Percentiles rank a stretch among this genome's conserved stretches.
Evolutionary conservation across 2,329 filamentous ascomycete species (phyloP).

Genomic region (Colletotrichum sidae): DNA sequence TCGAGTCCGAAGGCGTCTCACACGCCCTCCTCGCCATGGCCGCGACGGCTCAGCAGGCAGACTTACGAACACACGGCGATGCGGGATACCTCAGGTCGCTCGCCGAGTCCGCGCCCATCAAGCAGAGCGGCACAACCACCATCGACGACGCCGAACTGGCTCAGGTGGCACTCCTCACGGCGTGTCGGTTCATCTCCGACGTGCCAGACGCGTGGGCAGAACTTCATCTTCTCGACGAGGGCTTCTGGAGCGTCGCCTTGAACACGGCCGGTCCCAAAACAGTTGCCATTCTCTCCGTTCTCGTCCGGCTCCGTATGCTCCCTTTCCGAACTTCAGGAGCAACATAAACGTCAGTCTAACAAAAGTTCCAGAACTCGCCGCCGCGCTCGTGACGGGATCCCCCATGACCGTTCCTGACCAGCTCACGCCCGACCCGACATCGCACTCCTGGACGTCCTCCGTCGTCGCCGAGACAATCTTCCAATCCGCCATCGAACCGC

Average conservation of each 20-base stretch:
- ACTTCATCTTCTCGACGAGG: conserved; percentile 12
- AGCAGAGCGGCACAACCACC: background rate
- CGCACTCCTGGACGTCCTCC: conserved; percentile 20
- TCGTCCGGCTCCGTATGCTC: conserved; percentile 43
- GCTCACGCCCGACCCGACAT: conserved; percentile 31
- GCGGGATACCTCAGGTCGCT: conserved; percentile 22
- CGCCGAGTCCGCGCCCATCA: conserved; percentile 1
- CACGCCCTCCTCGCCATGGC: conserved; percentile 43
- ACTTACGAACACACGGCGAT: background rate
- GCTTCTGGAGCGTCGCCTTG: conserved; percentile 12
- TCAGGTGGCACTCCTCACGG: conserved; percentile 14
- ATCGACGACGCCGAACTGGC: conserved; percentile 23
- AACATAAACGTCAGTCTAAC: background rate
- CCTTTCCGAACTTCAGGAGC: background rate
- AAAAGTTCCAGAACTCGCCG: conserved; percentile 41
- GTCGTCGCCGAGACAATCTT: conserved; percentile 38
- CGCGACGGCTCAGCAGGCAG: conserved; percentile 17
- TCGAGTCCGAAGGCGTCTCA: conserved; percentile 41
- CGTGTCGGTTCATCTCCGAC: conserved; percentile 19
- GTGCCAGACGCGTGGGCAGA: conserved; percentile 26
- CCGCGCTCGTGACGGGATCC: conserved; percentile 43
- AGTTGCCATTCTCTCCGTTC: conserved; percentile 35
- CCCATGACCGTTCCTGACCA: conserved; percentile 42
- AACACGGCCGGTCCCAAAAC: conserved; percentile 28
- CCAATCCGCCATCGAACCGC: conserved; percentile 40